These are phyloP conservation scores for Colletotrichum siamense DNA, from an alignment of 2,329 filamentous ascomycete genomes.

Conservation along the genomic window DNA sequence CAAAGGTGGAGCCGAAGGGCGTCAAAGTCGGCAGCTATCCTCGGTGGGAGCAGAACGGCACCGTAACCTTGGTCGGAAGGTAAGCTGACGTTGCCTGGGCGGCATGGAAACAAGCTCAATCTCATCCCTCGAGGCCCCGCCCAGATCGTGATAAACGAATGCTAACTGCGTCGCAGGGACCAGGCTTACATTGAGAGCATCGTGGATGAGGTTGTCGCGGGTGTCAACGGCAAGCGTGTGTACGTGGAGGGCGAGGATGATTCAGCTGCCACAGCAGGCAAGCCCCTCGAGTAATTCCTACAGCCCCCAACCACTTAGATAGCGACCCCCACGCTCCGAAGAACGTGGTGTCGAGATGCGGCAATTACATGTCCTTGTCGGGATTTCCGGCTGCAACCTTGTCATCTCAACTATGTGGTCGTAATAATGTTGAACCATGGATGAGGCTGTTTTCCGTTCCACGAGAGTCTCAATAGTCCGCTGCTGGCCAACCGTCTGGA, in stretches of 20 bases:
- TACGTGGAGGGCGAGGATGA: conserved; percentile 75
- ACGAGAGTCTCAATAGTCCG: background rate
- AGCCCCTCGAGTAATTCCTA: background rate
- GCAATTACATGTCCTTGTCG: background rate
- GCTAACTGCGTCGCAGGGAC: conserved; percentile 57
- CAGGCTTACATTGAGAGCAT: conserved; percentile 79
- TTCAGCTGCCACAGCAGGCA: background rate
- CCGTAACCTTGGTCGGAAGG: conserved; percentile 83
- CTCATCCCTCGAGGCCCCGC: background rate
- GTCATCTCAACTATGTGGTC: background rate
- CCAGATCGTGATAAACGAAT: background rate
- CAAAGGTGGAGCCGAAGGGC: conserved; percentile 73
- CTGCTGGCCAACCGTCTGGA: background rate
- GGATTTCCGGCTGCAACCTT: background rate
- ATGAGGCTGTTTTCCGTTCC: background rate
- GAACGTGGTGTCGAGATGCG: background rate
- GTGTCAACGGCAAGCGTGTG: conserved; percentile 76
- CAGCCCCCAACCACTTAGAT: conserved; percentile 2
- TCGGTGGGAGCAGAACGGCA: conserved; percentile 89
- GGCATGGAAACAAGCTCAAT: background rate
- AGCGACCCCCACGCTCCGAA: background rate
- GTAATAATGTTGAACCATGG: background rate
- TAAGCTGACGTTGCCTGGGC: conserved; percentile 32
- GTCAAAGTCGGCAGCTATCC: conserved; percentile 97
- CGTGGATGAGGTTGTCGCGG: conserved; percentile 77